phyloP scores from a whole-genome alignment of 2,329 filamentous ascomycete genomes.

The Lachnum nothofagi region DNA sequence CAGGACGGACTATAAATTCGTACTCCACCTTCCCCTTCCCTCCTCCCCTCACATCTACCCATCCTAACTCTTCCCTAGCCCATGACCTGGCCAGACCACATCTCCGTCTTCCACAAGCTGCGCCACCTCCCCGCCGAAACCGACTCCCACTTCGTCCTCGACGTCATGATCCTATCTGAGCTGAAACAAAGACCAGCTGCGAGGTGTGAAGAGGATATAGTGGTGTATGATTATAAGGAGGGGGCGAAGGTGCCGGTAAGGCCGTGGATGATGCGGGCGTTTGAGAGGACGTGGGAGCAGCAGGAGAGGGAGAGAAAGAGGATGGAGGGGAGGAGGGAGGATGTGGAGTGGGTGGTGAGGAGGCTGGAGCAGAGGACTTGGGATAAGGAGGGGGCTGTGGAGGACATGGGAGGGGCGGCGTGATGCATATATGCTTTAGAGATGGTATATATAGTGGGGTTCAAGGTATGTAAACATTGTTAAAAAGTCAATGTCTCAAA shows the following conservation, averaged over 20 bases:
- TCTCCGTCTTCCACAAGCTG: slow-evolving; percentile 81
- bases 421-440: neutral
- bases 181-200: slow-evolving; percentile 67
- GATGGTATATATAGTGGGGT: neutral
- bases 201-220: slow-evolving; percentile 70
- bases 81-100: slow-evolving; percentile 74
- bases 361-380: slow-evolving; percentile 67
- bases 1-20: slow-evolving; percentile 81
- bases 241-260: slow-evolving; percentile 53
- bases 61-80: slow-evolving; percentile 47
- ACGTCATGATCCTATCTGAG: slow-evolving; percentile 69
- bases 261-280: slow-evolving; percentile 56
- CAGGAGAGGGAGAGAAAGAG: slow-evolving; percentile 55
- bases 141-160: slow-evolving; percentile 51
- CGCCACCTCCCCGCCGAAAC: slow-evolving; percentile 26
- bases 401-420: slow-evolving; percentile 52
- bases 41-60: neutral
- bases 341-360: slow-evolving; percentile 53
- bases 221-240: slow-evolving; percentile 67
- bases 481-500: neutral
- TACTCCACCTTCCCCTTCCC: slow-evolving; percentile 39
- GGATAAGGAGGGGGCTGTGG: slow-evolving; percentile 65
- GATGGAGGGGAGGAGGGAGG: slow-evolving; percentile 49
- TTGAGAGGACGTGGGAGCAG: slow-evolving; percentile 52
- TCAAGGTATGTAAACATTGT: neutral